Evolutionary conservation across 345 rosid genomes (phyloP), one percentile per base, ranked within the genome.

Genomic region (Microthlaspi erraticum): DNA sequence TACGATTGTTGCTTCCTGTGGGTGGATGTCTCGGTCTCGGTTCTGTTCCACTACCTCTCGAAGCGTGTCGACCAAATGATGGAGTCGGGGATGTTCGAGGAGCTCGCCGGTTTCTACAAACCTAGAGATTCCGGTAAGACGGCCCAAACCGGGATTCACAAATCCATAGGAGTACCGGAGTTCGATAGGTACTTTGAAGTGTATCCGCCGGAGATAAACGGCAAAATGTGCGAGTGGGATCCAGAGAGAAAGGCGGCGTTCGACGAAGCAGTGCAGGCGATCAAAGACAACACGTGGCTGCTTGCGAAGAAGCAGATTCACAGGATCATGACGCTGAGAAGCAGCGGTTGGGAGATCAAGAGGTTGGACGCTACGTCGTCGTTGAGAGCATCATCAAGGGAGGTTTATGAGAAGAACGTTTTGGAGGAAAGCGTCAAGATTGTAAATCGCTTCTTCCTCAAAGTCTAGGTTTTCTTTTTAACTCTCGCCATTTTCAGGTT

Each of bases 21-120:
- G 90, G 81, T 93, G 14, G 94, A 93, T 23, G 92, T 87, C 2
- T 81, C 86, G 20, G 77, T 77, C 75, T 83, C 89, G 1, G 82
- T 89, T 8, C 74, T 91, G 5, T 72, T 69, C 26, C 70, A 74
- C 0, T 79, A 71, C 37, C 71, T 88, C 55, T 83, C 83, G 1
- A 79, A 82, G 14, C 81, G 98, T 44, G 96, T 93, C 8, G 92
- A 93, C 43, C 56, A 73, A 74, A 93, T 93, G 98, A 82, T 87
- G 2, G 66, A 72, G 8, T 67, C 65, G 7, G 98, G 98, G 1
- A 80, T 93, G 87, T 75, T 87, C 1, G 86, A 87, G 9, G 97
- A 93, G 68, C 92, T 84, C 0, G 87, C 84, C 0, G 72, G 77
- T 51, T 83, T 85, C 51, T 17, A 60, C 10, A 63, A 71, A 41